A percentile compares a stretch with the other conserved stretches of the same genome.
phyloP scores from a whole-genome alignment of 202 grass and related monocot genomes.

The Eragrostis tef region DNA sequence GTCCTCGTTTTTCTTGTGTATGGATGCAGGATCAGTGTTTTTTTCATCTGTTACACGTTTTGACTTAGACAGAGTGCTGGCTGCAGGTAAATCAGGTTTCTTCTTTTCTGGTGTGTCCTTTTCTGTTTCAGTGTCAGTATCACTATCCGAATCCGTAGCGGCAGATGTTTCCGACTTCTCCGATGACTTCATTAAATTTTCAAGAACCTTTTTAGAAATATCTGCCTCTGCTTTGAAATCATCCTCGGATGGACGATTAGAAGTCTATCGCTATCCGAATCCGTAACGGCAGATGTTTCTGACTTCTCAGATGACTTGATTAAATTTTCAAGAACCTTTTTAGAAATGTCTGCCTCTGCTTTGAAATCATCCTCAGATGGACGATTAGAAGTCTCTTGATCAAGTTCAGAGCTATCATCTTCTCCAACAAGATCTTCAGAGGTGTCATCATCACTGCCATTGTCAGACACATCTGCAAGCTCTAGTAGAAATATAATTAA shows the following conservation, averaged over 20 bases:
- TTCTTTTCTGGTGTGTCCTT: slow-evolving; percentile 42
- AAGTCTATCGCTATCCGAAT: slow-evolving; percentile 58
- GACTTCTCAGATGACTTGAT: slow-evolving; percentile 66
- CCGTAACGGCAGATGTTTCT: slow-evolving; percentile 51
- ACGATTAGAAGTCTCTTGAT: slow-evolving; percentile 47
- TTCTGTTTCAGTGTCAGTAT: slow-evolving; percentile 59
- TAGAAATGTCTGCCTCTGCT: slow-evolving; percentile 74
- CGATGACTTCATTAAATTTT: slow-evolving; percentile 79
- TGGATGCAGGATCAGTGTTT: slow-evolving; percentile 29
- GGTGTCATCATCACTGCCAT: slow-evolving; percentile 57
- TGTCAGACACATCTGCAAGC: slow-evolving; percentile 43
- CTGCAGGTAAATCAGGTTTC: slow-evolving; percentile 48
- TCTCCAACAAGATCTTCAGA: slow-evolving; percentile 61
- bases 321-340: slow-evolving; percentile 81
- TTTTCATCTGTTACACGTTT: slow-evolving; percentile 36
- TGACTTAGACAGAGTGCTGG: slow-evolving; percentile 29
- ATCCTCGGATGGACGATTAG: slow-evolving; percentile 47
- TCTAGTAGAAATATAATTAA: slow-evolving; percentile 50
- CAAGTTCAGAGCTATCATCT: slow-evolving; percentile 51
- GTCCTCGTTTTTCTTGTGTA: slow-evolving; percentile 56
- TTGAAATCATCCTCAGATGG: slow-evolving; percentile 64
- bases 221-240: slow-evolving; percentile 77
- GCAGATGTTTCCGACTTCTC: slow-evolving; percentile 56
- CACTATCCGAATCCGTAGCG: slow-evolving; percentile 47
- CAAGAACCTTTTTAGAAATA: slow-evolving; percentile 81